phyloP scores from a whole-genome alignment of 495 filamentous ascomycete genomes.

The Penicillium salamii region DNA sequence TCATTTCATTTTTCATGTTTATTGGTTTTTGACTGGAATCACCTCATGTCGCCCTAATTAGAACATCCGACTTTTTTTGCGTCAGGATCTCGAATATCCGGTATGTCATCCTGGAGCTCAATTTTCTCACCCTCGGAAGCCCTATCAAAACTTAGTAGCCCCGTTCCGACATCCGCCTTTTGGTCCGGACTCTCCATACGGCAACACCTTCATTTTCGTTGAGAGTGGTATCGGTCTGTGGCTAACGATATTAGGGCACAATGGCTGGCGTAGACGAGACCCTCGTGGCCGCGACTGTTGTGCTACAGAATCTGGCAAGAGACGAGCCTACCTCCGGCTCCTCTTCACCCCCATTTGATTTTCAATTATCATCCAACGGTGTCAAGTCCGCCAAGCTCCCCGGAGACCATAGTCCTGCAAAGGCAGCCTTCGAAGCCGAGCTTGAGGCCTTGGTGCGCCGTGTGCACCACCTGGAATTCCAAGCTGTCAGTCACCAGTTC shows the following conservation, averaged over 20 bases:
- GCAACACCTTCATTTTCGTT: not conserved
- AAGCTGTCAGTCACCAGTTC: slow-evolving; percentile 58
- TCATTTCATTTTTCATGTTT: not conserved
- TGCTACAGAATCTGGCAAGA: slow-evolving; percentile 62
- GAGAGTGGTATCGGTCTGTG: not conserved
- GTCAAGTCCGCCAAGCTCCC: slow-evolving; percentile 56
- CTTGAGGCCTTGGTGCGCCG: slow-evolving; percentile 64
- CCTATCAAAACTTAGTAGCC: not conserved
- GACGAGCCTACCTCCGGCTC: slow-evolving; percentile 40
- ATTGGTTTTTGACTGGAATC: slow-evolving; percentile 14
- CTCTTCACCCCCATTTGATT: slow-evolving; percentile 40
- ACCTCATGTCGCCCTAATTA: slow-evolving; percentile 45
- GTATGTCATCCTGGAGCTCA: slow-evolving; percentile 21
- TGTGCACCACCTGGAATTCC: slow-evolving; percentile 66
- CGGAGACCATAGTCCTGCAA: slow-evolving; percentile 60
- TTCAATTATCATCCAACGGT: slow-evolving; percentile 38
- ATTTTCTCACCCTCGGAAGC: slow-evolving; percentile 1
- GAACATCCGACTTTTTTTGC: slow-evolving; percentile 27
- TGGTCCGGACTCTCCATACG: not conserved
- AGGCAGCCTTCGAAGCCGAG: slow-evolving; percentile 67
- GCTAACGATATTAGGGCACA: slow-evolving; percentile 33
- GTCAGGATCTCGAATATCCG: slow-evolving; percentile 38
- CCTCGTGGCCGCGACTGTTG: slow-evolving; percentile 58
- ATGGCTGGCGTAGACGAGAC: slow-evolving; percentile 61
- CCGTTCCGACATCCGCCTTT: not conserved